Evolutionary conservation across 1,284 basidiomycete genomes (phyloP).

Genomic region (Tilletia setariae): DNA sequence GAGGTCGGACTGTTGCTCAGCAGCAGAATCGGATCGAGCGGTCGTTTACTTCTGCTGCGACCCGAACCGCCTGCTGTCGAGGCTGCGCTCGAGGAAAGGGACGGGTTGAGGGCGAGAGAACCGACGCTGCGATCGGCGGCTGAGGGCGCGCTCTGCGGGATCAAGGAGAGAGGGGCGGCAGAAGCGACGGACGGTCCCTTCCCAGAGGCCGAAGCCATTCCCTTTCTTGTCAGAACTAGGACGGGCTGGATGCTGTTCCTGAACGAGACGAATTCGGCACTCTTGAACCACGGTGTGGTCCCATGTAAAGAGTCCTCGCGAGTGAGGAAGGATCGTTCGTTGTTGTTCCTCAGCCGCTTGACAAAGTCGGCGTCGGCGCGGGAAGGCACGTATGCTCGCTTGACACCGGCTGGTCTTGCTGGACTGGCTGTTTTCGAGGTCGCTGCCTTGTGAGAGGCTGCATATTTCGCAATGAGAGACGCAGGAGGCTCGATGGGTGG

Average conservation of each 20-base stretch:
- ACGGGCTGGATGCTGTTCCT: slow-evolving; percentile 5
- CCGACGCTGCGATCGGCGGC: not conserved
- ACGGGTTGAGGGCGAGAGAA: not conserved
- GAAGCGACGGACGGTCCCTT: slow-evolving; percentile 21
- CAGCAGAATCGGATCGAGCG: slow-evolving; percentile 79
- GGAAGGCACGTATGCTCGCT: slow-evolving; percentile 46
- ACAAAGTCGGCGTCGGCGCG: slow-evolving; percentile 48
- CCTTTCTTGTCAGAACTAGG: slow-evolving; percentile 27
- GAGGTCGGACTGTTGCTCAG: slow-evolving; percentile 93
- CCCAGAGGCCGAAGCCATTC: slow-evolving; percentile 22
- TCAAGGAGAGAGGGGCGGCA: slow-evolving; percentile 2
- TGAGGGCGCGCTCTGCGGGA: slow-evolving; percentile 3
- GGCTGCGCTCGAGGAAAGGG: not conserved
- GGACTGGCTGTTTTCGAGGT: not conserved
- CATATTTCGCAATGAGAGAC: slow-evolving; percentile 6
- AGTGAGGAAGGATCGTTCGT: slow-evolving; percentile 42
- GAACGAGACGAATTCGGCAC: slow-evolving; percentile 19
- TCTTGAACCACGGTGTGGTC: slow-evolving; percentile 20
- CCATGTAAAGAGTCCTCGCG: slow-evolving; percentile 42
- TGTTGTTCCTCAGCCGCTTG: slow-evolving; percentile 34
- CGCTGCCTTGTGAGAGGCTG: not conserved
- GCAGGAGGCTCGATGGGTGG: slow-evolving; percentile 21
- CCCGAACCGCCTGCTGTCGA: not conserved
- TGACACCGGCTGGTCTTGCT: slow-evolving; percentile 23
- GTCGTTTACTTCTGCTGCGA: slow-evolving; percentile 39